phyloP scores from a whole-genome alignment of 345 rosid genomes.

The Eucalyptus tenuipes region DNA sequence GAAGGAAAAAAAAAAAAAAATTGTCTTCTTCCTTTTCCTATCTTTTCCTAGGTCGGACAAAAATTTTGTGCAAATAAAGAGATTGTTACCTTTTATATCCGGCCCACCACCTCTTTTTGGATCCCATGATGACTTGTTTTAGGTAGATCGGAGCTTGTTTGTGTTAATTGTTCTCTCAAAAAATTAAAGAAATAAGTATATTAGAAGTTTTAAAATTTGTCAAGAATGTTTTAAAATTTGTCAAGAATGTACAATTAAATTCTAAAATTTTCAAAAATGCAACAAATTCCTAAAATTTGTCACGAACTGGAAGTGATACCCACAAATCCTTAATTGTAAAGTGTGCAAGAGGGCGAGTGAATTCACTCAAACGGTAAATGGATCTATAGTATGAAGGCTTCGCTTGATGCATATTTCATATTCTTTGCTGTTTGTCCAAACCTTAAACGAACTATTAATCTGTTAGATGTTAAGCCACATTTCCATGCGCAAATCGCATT shows the following conservation, averaged over 20 bases:
- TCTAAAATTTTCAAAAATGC: too few relatives aligned
- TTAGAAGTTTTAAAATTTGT: too few relatives aligned
- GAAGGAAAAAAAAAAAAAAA: not conserved
- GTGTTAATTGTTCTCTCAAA: not conserved
- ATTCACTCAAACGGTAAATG: not conserved
- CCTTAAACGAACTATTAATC: not conserved
- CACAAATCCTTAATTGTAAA: not conserved
- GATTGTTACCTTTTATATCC: not conserved
- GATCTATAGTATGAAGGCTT: not conserved
- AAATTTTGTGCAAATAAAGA: not conserved
- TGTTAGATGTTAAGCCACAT: not conserved
- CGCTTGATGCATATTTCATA: not conserved
- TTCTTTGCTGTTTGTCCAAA: not conserved
- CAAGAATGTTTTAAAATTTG: too few relatives aligned
- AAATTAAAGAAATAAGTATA: not conserved
- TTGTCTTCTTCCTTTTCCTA: not conserved
- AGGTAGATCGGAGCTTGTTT: not conserved
- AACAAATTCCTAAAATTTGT: too few relatives aligned
- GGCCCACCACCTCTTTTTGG: not conserved
- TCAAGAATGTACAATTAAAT: accelerated
- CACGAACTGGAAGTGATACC: not conserved
- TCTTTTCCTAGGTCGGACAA: not conserved
- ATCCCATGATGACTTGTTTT: not conserved
- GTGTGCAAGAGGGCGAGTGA: not conserved
- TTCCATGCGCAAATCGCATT: not conserved